Evolutionary conservation across 1,284 basidiomycete genomes (phyloP).

Genomic region (Fistulina hepatica): DNA sequence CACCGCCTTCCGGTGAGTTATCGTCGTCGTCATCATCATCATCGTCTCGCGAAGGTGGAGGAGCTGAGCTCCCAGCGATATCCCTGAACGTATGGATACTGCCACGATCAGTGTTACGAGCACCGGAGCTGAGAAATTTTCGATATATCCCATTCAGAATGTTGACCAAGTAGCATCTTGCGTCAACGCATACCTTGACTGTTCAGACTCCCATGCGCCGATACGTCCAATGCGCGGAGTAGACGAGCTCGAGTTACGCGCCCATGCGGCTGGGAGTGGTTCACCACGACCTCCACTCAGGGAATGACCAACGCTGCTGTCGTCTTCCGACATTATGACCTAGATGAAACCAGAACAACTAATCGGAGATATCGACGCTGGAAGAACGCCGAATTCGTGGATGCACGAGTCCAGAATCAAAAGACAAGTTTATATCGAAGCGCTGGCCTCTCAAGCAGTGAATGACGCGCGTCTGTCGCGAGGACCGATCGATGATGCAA

Average conservation of each 20-base stretch:
- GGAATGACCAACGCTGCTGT: background rate
- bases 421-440: too few relatives aligned
- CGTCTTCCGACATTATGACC: background rate
- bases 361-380: too few relatives aligned
- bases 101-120: background rate
- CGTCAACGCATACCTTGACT: background rate
- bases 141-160: background rate
- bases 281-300: background rate
- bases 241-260: background rate
- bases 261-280: background rate
- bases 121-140: background rate
- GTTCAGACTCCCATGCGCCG: background rate
- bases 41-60: slow-evolving; percentile 22
- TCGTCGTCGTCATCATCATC: slow-evolving; percentile 39
- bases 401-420: too few relatives aligned
- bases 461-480: too few relatives aligned
- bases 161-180: background rate
- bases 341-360: too few relatives aligned
- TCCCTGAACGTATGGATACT: background rate
- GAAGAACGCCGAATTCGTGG: too few relatives aligned
- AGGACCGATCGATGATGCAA: too few relatives aligned
- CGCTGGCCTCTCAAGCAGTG: too few relatives aligned
- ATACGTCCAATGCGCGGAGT: background rate
- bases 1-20: slow-evolving; percentile 28
- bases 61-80: background rate